phyloP scores from a whole-genome alignment of 2,329 filamentous ascomycete genomes.

The Eutypella sp. region DNA sequence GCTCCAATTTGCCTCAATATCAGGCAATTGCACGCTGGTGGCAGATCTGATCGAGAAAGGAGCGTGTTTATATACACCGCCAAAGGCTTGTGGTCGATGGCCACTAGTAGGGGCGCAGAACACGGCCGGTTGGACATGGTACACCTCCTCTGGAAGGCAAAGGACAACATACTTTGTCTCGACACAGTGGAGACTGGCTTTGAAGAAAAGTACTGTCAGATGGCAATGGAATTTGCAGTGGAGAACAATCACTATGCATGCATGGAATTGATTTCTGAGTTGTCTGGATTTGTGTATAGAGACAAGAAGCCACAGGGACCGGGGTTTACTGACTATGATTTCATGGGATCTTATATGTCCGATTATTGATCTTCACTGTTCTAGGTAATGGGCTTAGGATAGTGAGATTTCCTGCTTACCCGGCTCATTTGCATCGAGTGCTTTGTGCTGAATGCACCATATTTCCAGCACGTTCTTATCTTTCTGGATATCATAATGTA shows the following conservation, averaged over 20 bases:
- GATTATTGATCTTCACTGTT: too few relatives aligned
- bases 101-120: slow-evolving; percentile 4
- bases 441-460: too few relatives aligned
- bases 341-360: too few relatives aligned
- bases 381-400: too few relatives aligned
- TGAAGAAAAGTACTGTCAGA: slow-evolving; percentile 2
- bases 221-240: slow-evolving; percentile 5
- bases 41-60: slow-evolving; percentile 1
- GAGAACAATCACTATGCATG: slow-evolving; percentile 1
- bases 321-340: too few relatives aligned
- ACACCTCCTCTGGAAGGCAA: slow-evolving; percentile 4
- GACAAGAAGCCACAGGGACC: too few relatives aligned
- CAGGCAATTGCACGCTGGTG: slow-evolving; percentile 4
- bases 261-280: slow-evolving; percentile 1
- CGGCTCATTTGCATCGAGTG: too few relatives aligned
- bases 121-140: slow-evolving; percentile 4
- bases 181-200: slow-evolving; percentile 2
- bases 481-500: too few relatives aligned
- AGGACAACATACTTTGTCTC: not conserved
- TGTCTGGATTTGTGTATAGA: not conserved
- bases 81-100: slow-evolving; percentile 4
- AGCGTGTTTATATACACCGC: slow-evolving; percentile 1
- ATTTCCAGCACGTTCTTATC: too few relatives aligned
- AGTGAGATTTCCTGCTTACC: too few relatives aligned
- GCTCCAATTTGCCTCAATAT: slow-evolving; percentile 6